Evolutionary conservation across 1,284 basidiomycete species (phyloP).

Genomic region (Cryptococcus jaspeensis): DNA sequence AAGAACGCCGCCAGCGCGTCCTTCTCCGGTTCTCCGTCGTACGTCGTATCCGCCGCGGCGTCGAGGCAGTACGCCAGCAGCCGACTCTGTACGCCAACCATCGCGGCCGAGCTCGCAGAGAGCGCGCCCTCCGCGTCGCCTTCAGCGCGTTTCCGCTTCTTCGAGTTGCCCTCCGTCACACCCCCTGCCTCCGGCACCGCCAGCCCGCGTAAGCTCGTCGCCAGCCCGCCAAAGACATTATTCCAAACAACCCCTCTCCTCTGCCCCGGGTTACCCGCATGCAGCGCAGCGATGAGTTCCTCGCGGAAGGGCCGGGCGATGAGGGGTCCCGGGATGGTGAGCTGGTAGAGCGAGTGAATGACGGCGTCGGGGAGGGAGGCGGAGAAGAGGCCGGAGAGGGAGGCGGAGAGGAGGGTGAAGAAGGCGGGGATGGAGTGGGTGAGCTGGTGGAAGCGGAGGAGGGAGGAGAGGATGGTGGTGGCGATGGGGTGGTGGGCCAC

Average conservation of each 20-base stretch:
- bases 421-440: slow-evolving; percentile 32
- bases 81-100: slow-evolving; percentile 8
- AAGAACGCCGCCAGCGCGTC: background rate
- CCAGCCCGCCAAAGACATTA: background rate
- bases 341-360: slow-evolving; percentile 24
- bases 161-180: background rate
- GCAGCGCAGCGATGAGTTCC: slow-evolving; percentile 4
- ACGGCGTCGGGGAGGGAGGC: slow-evolving; percentile 16
- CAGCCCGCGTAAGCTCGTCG: background rate
- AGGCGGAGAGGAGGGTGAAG: slow-evolving; percentile 22
- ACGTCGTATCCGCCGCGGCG: slow-evolving; percentile 1
- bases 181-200: background rate
- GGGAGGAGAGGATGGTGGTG: slow-evolving; percentile 20
- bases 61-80: slow-evolving; percentile 6
- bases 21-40: background rate
- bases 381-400: slow-evolving; percentile 22
- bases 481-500: slow-evolving; percentile 9
- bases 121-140: background rate
- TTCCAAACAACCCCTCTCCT: slow-evolving; percentile 8
- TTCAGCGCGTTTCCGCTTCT: slow-evolving; percentile 9
- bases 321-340: slow-evolving; percentile 28
- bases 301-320: slow-evolving; percentile 1
- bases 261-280: slow-evolving; percentile 2
- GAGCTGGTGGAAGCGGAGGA: slow-evolving; percentile 33
- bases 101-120: slow-evolving; percentile 1